Conservation (phyloP, 306 rosid species). For the Pueraria montana region DNA sequence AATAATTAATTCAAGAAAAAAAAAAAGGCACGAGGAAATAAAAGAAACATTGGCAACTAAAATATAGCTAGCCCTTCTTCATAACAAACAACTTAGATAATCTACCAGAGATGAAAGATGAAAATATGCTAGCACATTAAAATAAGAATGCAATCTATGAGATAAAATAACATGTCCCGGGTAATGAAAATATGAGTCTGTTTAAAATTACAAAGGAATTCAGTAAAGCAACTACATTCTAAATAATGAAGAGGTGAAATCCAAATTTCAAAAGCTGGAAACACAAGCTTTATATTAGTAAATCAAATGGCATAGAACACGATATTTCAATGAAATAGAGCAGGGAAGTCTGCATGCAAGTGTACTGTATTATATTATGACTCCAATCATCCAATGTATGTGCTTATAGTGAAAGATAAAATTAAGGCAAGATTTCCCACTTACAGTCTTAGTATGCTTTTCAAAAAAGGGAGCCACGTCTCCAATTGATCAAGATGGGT, state of each 20-base stretch:
- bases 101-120: neutral
- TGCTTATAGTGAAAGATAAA: constrained; percentile 25
- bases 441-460: constrained; percentile 70
- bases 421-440: constrained; percentile 49
- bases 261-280: constrained; percentile 17
- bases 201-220: constrained; percentile 21
- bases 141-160: neutral
- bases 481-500: constrained; percentile 76
- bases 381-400: neutral
- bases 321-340: constrained; percentile 3
- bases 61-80: constrained; percentile 11
- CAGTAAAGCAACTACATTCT: neutral
- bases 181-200: constrained; percentile 10
- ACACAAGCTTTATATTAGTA: neutral
- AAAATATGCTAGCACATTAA: neutral
- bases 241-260: neutral
- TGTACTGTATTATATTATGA: constrained; percentile 8
- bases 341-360: constrained; percentile 8
- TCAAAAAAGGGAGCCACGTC: constrained; percentile 75
- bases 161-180: neutral
- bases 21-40: neutral
- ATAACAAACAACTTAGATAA: neutral
- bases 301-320: neutral
- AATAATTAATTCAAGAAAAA: neutral
- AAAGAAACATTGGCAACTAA: constrained; percentile 21